Evolutionary conservation across 108 stramenopile genomes (phyloP).

Genomic region (Pseudonitzschia multiseries): DNA sequence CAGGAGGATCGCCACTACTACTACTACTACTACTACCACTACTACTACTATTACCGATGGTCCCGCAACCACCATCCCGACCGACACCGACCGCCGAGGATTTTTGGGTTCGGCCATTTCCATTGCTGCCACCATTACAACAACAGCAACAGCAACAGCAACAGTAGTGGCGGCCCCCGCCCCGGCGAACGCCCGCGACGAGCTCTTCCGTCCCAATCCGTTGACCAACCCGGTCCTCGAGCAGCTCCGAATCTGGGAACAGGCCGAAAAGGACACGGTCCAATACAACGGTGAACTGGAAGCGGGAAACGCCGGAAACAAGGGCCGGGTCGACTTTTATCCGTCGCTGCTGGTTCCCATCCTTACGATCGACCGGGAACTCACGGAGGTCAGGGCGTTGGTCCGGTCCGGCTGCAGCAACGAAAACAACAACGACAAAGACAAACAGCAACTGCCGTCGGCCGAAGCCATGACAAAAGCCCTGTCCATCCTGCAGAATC

Average conservation of each 20-base stretch:
- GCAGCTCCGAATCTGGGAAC: conserved; percentile 70
- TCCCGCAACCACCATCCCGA: neutral
- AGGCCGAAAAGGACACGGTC: conserved; percentile 77
- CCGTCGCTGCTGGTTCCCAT: conserved; percentile 67
- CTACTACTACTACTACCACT: neutral
- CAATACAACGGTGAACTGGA: conserved; percentile 75
- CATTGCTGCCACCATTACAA: no score
- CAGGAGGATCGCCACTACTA: neutral
- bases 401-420: conserved; percentile 21
- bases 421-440: no score
- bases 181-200: conserved; percentile 26
- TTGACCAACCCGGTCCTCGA: conserved; percentile 73
- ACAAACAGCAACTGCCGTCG: no score
- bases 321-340: conserved; percentile 49
- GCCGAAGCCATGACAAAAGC: conserved; percentile 32
- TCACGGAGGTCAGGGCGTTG: conserved; percentile 44
- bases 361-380: conserved; percentile 54
- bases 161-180: no score
- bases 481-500: conserved; percentile 43
- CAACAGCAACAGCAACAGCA: no score
- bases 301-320: conserved; percentile 47
- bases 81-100: neutral
- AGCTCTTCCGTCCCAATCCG: conserved; percentile 71
- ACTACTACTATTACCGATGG: neutral
- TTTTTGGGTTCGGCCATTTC: neutral